Evolutionary conservation across 1,139 yeast genomes (phyloP).

Genomic region (Pichia norvegensis): DNA sequence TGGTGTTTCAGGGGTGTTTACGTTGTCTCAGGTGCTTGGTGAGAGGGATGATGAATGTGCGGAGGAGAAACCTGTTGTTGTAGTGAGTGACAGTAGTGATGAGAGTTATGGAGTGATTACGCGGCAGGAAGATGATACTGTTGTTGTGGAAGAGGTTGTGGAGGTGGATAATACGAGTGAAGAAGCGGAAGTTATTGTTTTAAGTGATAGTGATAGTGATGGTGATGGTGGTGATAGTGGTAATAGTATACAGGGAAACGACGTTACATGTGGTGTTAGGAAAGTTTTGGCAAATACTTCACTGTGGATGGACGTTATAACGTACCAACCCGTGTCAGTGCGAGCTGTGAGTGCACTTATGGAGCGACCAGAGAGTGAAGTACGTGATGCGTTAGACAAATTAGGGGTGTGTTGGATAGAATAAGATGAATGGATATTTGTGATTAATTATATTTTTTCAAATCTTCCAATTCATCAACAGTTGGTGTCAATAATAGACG

Average conservation of each 20-base stretch:
- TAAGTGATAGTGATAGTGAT: not conserved
- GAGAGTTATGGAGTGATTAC: slow-evolving; percentile 3
- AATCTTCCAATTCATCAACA: slow-evolving; percentile 19
- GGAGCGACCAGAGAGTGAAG: not conserved
- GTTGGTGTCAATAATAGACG: slow-evolving; percentile 17
- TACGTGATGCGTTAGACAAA: slow-evolving; percentile 19
- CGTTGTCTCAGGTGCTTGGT: slow-evolving; percentile 12
- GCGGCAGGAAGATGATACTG: not conserved
- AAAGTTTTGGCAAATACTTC: not conserved
- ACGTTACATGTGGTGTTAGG: not conserved
- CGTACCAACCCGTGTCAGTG: slow-evolving; percentile 21
- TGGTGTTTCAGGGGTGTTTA: slow-evolving; percentile 9
- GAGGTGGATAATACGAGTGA: not conserved
- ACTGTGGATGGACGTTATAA: slow-evolving; percentile 15
- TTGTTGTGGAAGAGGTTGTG: not conserved
- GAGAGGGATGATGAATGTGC: not conserved
- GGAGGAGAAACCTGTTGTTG: not conserved
- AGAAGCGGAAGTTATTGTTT: not conserved
- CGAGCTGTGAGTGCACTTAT: slow-evolving; percentile 9
- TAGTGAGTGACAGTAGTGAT: slow-evolving; percentile 7
- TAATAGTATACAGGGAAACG: not conserved
- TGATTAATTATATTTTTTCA: slow-evolving; percentile 21
- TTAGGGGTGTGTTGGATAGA: slow-evolving; percentile 25
- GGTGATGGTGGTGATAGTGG: not conserved
- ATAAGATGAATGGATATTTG: not conserved